A percentile compares a stretch with the other conserved stretches of the same genome.
Evolutionary conservation across 2,329 filamentous ascomycete species (phyloP).

Genomic region (Blastomyces gilchristii): DNA sequence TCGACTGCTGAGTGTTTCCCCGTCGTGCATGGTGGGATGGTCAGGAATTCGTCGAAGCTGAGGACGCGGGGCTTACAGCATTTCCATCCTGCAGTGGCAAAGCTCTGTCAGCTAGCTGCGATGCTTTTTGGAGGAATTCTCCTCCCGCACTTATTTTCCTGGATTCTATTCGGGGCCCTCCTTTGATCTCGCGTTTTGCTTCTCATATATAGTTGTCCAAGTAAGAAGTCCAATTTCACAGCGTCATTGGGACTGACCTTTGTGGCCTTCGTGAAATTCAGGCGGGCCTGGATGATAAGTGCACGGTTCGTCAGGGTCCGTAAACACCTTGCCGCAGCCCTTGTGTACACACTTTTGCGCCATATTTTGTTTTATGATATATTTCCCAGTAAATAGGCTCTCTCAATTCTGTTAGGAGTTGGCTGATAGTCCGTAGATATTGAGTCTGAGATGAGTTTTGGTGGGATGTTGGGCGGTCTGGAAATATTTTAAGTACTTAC

Average conservation of each 20-base stretch:
- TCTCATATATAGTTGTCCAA: neutral
- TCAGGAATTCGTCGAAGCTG: constrained; percentile 96
- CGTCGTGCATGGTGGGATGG: constrained; percentile 81
- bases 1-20: constrained; percentile 89
- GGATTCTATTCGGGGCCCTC: neutral
- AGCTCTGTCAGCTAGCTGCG: constrained; percentile 1
- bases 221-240: neutral
- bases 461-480: neutral
- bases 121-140: neutral
- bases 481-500: neutral
- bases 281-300: constrained; percentile 88
- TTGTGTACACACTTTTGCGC: constrained; percentile 80
- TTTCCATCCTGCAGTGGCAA: constrained; percentile 67
- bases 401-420: neutral
- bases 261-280: constrained; percentile 94
- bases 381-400: neutral
- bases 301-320: constrained; percentile 72
- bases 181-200: neutral
- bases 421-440: neutral
- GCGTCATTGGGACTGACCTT: constrained; percentile 56
- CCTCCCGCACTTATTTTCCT: neutral
- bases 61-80: constrained; percentile 96
- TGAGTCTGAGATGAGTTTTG: neutral
- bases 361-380: constrained; percentile 21
- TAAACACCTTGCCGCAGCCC: constrained; percentile 82